Conservation (phyloP, 202 grass and related monocot genomes). For the Zoysia matrella region DNA sequence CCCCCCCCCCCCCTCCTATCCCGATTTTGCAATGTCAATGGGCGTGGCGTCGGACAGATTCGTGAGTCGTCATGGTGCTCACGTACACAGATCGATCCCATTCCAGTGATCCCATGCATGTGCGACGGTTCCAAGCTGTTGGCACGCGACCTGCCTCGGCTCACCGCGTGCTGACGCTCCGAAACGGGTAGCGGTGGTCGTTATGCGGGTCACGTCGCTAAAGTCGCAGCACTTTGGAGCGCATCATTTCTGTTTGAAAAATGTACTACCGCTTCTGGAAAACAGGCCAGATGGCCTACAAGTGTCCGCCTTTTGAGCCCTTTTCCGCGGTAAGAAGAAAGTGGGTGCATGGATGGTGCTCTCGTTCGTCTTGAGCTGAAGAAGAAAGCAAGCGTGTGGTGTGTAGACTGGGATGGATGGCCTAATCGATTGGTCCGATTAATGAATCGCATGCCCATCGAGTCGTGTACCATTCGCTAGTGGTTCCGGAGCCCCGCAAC, state of each 20-base stretch:
- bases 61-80: not conserved
- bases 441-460: no score
- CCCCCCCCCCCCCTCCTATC: not conserved
- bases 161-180: not conserved
- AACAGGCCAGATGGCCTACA: not conserved
- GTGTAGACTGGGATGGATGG: not conserved
- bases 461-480: not conserved
- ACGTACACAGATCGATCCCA: not conserved
- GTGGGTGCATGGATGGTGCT: no score
- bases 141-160: not conserved
- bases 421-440: no score
- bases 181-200: not conserved
- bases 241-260: conserved; percentile 37
- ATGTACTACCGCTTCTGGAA: no score
- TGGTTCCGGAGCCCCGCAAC: not conserved
- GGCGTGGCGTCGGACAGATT: not conserved
- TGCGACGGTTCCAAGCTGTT: not conserved
- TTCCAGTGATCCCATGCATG: not conserved
- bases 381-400: not conserved
- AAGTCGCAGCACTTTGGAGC: conserved; percentile 28
- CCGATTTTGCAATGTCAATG: not conserved
- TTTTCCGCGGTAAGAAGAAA: not conserved
- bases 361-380: not conserved
- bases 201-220: conserved; percentile 11
- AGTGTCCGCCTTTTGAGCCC: not conserved